These are phyloP conservation scores for Phoenix roebelenii DNA, from an alignment of 176 grass and related monocot genomes.

Conservation along the genomic window DNA sequence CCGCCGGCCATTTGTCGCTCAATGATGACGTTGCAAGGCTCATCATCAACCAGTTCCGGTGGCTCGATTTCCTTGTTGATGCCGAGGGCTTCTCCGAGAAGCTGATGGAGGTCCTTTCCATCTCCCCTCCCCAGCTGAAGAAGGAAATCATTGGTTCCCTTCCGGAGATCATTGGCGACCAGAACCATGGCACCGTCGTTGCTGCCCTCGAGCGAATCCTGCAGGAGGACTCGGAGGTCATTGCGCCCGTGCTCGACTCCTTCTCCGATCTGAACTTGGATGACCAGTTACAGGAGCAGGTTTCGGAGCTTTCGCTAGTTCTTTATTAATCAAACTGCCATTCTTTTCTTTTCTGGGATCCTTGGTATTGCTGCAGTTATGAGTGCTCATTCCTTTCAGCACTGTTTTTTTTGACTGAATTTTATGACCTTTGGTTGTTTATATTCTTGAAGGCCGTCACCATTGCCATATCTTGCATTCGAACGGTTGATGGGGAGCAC, in stretches of 20 bases:
- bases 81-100: conserved; percentile 44
- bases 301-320: conserved; percentile 19
- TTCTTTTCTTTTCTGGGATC: neutral
- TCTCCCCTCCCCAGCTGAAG: conserved; percentile 63
- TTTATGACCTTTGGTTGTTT: too few species aligned
- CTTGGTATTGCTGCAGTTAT: conserved; percentile 4
- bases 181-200: conserved; percentile 49
- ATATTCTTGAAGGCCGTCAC: conserved; percentile 62
- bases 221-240: conserved; percentile 69
- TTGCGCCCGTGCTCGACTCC: conserved; percentile 62
- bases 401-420: too few species aligned
- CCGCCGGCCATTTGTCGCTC: conserved; percentile 37
- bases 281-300: conserved; percentile 68
- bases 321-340: neutral
- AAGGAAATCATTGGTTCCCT: conserved; percentile 88
- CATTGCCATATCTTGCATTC: conserved; percentile 79
- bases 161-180: conserved; percentile 76
- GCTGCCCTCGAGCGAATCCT: conserved; percentile 50
- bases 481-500: conserved; percentile 56
- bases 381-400: too few species aligned
- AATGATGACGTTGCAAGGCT: conserved; percentile 60
- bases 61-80: conserved; percentile 72
- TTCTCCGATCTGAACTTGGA: conserved; percentile 73
- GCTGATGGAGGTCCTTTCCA: conserved; percentile 82
- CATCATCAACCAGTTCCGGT: conserved; percentile 61